Evolutionary conservation across 768 basidiomycete genomes (phyloP).

Genomic region (Mycena maculata): DNA sequence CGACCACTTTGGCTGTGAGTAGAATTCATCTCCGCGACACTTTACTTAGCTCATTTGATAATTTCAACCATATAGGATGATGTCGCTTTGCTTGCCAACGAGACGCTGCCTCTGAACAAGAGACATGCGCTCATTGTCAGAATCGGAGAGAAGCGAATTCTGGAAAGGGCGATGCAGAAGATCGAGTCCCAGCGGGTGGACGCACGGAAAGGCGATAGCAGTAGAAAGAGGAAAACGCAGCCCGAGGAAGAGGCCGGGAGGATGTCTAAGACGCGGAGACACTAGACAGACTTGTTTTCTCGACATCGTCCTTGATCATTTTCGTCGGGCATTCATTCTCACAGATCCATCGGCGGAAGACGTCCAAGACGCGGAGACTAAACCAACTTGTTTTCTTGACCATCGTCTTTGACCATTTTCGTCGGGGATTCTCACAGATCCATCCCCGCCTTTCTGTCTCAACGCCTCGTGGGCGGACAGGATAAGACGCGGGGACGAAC

Average conservation of each 20-base stretch:
- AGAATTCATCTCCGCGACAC: constrained; percentile 4
- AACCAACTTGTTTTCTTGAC: too few species aligned
- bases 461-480: too few species aligned
- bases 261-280: constrained; percentile 16
- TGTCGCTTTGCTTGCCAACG: constrained; percentile 49
- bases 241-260: constrained; percentile 20
- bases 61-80: constrained; percentile 61
- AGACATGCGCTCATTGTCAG: constrained; percentile 78
- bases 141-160: constrained; percentile 82
- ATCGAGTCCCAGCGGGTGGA: constrained; percentile 27
- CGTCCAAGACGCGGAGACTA: too few species aligned
- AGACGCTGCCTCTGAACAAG: constrained; percentile 55
- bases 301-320: too few species aligned
- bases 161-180: constrained; percentile 48
- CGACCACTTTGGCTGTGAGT: constrained; percentile 68
- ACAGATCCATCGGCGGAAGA: too few species aligned
- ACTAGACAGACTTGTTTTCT: too few species aligned
- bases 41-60: constrained; percentile 3
- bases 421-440: too few species aligned
- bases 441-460: too few species aligned
- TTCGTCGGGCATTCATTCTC: too few species aligned
- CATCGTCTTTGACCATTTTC: too few species aligned
- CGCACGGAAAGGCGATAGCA: not conserved
- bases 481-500: too few species aligned
- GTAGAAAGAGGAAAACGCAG: constrained; percentile 18